phyloP scores from a whole-genome alignment of 805 yeast genomes.

The Pachysolen tannophilus region DNA sequence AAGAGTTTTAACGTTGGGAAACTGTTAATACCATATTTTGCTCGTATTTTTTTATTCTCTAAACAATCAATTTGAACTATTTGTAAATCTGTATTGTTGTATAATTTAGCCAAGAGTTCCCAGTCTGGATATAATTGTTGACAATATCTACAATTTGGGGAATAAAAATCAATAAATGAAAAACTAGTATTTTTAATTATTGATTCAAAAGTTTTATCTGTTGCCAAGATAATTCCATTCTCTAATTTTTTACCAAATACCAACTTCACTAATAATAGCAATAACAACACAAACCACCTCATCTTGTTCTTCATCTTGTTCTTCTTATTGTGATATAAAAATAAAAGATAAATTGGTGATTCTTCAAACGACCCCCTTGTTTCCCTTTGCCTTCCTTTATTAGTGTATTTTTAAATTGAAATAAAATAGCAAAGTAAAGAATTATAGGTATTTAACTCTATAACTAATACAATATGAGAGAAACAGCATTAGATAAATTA shows the following conservation, averaged over 20 bases:
- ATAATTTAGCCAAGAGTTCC: constrained; percentile 35
- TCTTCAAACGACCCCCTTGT: too few species aligned
- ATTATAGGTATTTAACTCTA: too few species aligned
- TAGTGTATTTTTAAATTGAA: too few species aligned
- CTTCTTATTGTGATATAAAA: too few species aligned
- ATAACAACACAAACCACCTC: too few species aligned
- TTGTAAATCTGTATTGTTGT: constrained; percentile 27
- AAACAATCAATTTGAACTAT: constrained; percentile 28
- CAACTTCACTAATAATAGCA: too few species aligned
- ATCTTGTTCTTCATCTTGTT: too few species aligned
- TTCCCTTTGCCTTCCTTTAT: too few species aligned
- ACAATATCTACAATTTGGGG: constrained; percentile 39
- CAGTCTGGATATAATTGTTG: constrained; percentile 35
- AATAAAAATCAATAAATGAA: constrained; percentile 40
- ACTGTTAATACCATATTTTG: constrained; percentile 29
- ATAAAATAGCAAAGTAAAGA: too few species aligned
- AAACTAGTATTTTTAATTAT: constrained; percentile 18
- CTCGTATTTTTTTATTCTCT: constrained; percentile 25
- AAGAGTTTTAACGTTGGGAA: constrained; percentile 42
- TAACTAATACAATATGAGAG: too few species aligned
- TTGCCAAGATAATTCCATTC: constrained; percentile 12
- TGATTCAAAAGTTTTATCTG: constrained; percentile 18
- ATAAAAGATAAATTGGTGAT: too few species aligned
- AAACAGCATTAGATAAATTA: not conserved
- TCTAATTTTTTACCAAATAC: not conserved